These are phyloP conservation scores for Aspergillus sclerotialis DNA, from an alignment of 2,329 filamentous ascomycete species.

Conservation along the genomic window DNA sequence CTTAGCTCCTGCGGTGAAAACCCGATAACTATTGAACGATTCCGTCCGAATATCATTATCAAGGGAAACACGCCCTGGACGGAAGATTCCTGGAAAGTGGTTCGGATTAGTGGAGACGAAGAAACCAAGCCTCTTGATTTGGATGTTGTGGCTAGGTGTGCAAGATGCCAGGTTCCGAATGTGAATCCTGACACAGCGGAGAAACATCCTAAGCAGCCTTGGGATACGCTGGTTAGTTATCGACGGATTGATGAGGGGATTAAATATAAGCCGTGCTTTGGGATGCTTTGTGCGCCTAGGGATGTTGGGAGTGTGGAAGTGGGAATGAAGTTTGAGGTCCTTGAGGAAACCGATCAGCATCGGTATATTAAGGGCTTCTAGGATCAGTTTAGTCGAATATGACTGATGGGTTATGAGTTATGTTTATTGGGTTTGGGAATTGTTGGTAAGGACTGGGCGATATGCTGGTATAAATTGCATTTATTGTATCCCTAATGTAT, in stretches of 20 bases:
- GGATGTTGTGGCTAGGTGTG: conserved; percentile 54
- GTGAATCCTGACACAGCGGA: conserved; percentile 57
- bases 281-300: conserved; percentile 57
- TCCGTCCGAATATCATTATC: conserved; percentile 58
- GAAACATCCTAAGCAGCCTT: conserved; percentile 54
- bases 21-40: conserved; percentile 54
- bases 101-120: conserved; percentile 28
- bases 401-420: background rate
- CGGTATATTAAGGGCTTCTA: conserved; percentile 42
- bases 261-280: conserved; percentile 60
- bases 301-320: conserved; percentile 49
- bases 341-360: conserved; percentile 52
- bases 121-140: conserved; percentile 32
- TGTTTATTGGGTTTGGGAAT: background rate
- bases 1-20: conserved; percentile 37
- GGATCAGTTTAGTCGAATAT: background rate
- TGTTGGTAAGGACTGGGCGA: no score
- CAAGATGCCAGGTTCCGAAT: conserved; percentile 57
- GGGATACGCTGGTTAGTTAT: conserved; percentile 57
- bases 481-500: no score
- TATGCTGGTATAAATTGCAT: no score
- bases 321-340: conserved; percentile 53
- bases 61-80: conserved; percentile 51
- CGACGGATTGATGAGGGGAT: conserved; percentile 53
- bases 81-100: conserved; percentile 58